Evolutionary conservation across 345 rosid genomes (phyloP), one percentile per base, ranked within the genome.

Genomic region (Acer campestre): DNA sequence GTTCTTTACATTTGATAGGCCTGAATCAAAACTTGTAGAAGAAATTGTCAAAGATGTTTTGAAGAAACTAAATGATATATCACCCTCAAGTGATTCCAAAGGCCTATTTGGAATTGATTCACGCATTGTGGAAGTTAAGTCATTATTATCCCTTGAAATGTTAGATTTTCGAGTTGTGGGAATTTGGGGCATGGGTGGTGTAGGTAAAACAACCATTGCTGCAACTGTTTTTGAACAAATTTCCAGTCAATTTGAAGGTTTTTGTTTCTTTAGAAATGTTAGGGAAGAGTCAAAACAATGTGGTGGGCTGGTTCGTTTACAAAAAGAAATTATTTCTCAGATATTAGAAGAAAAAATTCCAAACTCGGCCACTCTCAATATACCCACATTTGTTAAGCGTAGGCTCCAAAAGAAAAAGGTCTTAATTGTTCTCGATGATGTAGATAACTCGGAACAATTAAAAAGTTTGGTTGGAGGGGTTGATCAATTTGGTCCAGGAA

Each of bases 171-270:
- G 38, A 22, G 14, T 62, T 22, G 38, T 62, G 25, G 38, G 66
- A 62, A 62, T 62, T 62, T 62, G 66, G 66, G 66, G 66, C 6
- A 62, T 62, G 66, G 66, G 66, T 62, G 66, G 66, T 13, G 25
- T 62, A 3, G 66, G 66, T 62, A 62, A 62, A 62, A 62, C 66
- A 62, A 62, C 66, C 27, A 10, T 62, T 62, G 25, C 25, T 10
- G 14, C 1, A 62, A 12, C 66, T 62, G 7, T 62, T 62, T 62
- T 22, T 23, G 66, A 62, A 3, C 29, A 27, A 13, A 22, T 62
- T 27, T 62, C 66, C 6, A 8, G 38, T 62, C 38, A 62, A 25
- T 62, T 22, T 62, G 66, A 62, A 22, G 35, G 66, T 25, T 22
- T 17, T 22, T 61, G 64, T 61, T 62, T 12, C 35, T 2, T 25